phyloP scores from a whole-genome alignment of 345 rosid genomes.

The Atalantia buxifolia region DNA sequence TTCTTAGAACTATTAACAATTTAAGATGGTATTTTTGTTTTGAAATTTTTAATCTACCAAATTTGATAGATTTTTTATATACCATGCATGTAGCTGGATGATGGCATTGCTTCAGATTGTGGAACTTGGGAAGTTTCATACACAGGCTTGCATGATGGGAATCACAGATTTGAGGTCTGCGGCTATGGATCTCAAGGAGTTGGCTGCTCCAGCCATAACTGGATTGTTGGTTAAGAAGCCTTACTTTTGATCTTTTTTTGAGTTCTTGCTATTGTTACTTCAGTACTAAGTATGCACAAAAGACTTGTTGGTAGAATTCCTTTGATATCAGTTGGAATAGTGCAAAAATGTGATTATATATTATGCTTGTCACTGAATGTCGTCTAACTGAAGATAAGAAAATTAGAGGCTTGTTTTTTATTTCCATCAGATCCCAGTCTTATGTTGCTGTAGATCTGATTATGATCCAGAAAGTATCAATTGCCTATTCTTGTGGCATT shows the following conservation, averaged over 20 bases:
- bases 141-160: conserved; percentile 62
- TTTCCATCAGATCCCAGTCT: neutral
- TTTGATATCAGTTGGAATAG: neutral
- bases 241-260: conserved; percentile 20
- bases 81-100: conserved; percentile 63
- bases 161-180: conserved; percentile 78
- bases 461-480: neutral
- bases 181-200: conserved; percentile 39
- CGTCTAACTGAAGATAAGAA: neutral
- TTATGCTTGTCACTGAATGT: neutral
- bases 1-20: neutral
- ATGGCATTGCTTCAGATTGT: conserved; percentile 51
- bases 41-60: neutral
- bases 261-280: conserved; percentile 5
- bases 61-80: neutral
- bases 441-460: neutral
- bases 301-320: neutral
- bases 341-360: neutral
- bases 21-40: neutral
- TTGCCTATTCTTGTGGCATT: neutral
- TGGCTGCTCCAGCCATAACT: conserved; percentile 61
- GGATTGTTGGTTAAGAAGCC: conserved; percentile 77
- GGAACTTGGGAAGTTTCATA: conserved; percentile 44
- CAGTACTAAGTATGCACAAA: neutral
- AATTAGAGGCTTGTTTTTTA: neutral